These are phyloP conservation scores for Ceratobasidium sp. DNA, from an alignment of 1,284 basidiomycete species.

Conservation along the genomic window DNA sequence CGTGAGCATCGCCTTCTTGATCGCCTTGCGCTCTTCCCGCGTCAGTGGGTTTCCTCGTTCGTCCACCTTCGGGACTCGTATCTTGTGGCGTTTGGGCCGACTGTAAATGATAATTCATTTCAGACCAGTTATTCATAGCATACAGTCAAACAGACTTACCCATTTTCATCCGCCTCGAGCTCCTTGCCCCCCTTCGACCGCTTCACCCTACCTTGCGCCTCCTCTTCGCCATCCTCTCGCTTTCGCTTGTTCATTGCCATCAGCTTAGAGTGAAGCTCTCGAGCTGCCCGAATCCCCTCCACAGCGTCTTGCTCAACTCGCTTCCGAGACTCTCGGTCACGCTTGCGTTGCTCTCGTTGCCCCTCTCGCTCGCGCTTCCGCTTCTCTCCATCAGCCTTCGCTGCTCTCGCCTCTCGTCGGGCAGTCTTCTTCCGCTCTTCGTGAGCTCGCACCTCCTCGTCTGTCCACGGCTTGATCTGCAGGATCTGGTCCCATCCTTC, in stretches of 20 bases:
- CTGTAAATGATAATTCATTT: conserved; percentile 4
- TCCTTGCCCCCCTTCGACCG: conserved; percentile 8
- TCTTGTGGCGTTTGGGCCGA: conserved; percentile 25
- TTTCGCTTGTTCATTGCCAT: conserved; percentile 39
- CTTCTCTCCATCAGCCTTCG: conserved; percentile 33
- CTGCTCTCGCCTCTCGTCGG: conserved; percentile 33
- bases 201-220: conserved; percentile 3
- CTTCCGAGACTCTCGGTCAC: conserved; percentile 25
- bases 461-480: conserved; percentile 42
- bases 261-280: conserved; percentile 27
- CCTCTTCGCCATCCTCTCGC: conserved; percentile 39
- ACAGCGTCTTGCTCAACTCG: conserved; percentile 32
- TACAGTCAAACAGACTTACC: not conserved
- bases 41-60: conserved; percentile 33
- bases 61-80: conserved; percentile 38
- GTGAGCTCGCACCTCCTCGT: conserved; percentile 43
- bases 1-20: conserved; percentile 37
- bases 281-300: conserved; percentile 30
- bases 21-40: conserved; percentile 29
- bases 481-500: conserved; percentile 43
- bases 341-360: conserved; percentile 34
- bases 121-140: not conserved
- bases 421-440: conserved; percentile 37
- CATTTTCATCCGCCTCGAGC: conserved; percentile 10
- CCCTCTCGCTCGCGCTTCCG: conserved; percentile 22